Base-by-base conservation (phyloP, 768 basidiomycete genomes). In the Collybia sordida region DNA sequence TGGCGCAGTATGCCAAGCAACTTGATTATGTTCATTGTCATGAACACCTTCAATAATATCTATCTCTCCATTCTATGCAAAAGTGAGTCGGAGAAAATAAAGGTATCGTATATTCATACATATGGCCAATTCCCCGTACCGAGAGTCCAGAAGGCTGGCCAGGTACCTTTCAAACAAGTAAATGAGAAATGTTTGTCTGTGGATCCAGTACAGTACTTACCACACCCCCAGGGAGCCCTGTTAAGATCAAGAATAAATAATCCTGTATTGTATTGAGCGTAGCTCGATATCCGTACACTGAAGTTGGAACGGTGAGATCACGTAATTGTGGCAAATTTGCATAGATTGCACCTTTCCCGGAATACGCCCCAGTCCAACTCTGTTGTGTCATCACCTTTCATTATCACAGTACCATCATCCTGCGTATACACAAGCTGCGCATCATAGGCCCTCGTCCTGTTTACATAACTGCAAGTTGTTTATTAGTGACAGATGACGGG, bases 161-260 rank as follows among this genome's bases (percentile, higher is more conserved):
- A 93, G 18, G 86, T 81, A 57, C 79, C 87, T 89, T 36, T 25
- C 59, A 38, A 43, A 56, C n/a, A 19, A 34, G 27, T 41, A 25
- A 37, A 45, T 36, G 41, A 28, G 34, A 25, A 41, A 17, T 48
- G 24, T 49, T 43, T 34, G n/a, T 18, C n/a, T n/a, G n/a, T n/a
- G 15, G 15, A 31, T 17, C 9, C 35, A 22, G 37, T 47, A 14
- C 17, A 34, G 45, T 35, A 68, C 79, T 48, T 70, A 82, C 91
- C 90, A 68, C 93, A 96, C 47, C 93, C 93, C 82, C 86, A 91
- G 0, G 93, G 93, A 40, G 92, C 91, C 65, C 79, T 83, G 50
- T 86, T 82, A 25, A 91, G 74, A 62, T 96, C 93, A 21, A 95
- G 73, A 51, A 96, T 79, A 62, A 94, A 92, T 18, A 96, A 72